Conservation (phyloP, 2,329 filamentous ascomycete species). For the Gaeumannomyces tritici region DNA sequence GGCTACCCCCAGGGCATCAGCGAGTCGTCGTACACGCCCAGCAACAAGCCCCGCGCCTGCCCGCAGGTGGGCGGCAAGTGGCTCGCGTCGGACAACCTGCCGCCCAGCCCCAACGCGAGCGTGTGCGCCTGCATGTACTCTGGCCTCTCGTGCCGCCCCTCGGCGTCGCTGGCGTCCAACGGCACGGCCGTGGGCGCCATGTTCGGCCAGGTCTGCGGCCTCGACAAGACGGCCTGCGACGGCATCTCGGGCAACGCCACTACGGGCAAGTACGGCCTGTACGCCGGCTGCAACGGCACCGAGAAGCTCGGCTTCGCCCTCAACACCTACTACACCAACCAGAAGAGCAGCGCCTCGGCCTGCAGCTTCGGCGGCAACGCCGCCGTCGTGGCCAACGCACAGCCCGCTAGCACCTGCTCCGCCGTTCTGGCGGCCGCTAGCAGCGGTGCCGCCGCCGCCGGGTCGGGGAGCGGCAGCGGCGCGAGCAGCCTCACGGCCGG, state of each 20-base stretch:
- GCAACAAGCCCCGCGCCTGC: constrained; percentile 60
- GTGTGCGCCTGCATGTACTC: constrained; percentile 77
- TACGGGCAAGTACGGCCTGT: constrained; percentile 59
- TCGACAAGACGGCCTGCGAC: constrained; percentile 42
- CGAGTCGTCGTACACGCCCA: constrained; percentile 55
- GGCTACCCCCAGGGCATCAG: constrained; percentile 56
- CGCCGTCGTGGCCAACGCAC: constrained; percentile 33
- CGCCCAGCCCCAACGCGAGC: constrained; percentile 66
- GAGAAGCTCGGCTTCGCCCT: constrained; percentile 63
- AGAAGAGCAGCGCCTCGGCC: constrained; percentile 41
- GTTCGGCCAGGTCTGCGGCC: constrained; percentile 63
- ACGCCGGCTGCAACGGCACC: constrained; percentile 60
- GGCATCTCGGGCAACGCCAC: constrained; percentile 58
- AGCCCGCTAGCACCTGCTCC: constrained; percentile 46
- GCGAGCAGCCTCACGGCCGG: not conserved
- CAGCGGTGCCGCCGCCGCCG: not conserved
- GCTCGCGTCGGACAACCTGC: constrained; percentile 59
- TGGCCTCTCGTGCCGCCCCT: constrained; percentile 58
- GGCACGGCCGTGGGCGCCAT: constrained; percentile 50
- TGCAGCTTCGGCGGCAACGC: constrained; percentile 62
- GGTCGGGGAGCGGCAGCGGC: not conserved
- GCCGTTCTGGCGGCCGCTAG: constrained; percentile 14
- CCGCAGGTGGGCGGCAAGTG: constrained; percentile 53
- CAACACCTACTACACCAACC: constrained; percentile 55
- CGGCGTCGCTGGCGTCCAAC: constrained; percentile 34